These are phyloP conservation scores for Pleurostoma richardsiae DNA, from an alignment of 2,329 filamentous ascomycete genomes.

Conservation along the genomic window DNA sequence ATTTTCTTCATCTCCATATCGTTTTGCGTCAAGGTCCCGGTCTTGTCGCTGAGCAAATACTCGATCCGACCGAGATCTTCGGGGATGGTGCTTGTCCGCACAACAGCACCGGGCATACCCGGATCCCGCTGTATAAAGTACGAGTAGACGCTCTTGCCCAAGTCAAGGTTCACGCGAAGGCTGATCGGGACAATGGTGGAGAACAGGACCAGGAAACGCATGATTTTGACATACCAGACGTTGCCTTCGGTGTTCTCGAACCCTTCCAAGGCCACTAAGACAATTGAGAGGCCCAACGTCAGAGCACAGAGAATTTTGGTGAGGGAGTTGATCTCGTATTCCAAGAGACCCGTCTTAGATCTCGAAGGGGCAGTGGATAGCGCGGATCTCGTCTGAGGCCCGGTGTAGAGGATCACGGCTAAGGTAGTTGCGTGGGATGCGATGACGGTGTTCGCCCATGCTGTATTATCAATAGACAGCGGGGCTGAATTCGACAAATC, in stretches of 20 bases:
- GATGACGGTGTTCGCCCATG: constrained; percentile 97
- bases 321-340: constrained; percentile 94
- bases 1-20: constrained; percentile 99
- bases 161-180: constrained; percentile 89
- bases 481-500: constrained; percentile 55
- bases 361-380: constrained; percentile 87
- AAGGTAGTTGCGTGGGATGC: constrained; percentile 87
- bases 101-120: constrained; percentile 86
- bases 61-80: constrained; percentile 95
- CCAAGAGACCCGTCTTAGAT: constrained; percentile 88
- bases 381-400: constrained; percentile 87
- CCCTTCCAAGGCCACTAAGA: constrained; percentile 82
- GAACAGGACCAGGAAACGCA: constrained; percentile 96
- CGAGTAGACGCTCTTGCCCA: constrained; percentile 95
- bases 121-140: constrained; percentile 90
- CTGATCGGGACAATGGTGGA: constrained; percentile 99
- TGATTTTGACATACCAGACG: constrained; percentile 92
- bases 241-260: constrained; percentile 64
- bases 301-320: constrained; percentile 93
- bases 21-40: constrained; percentile 95
- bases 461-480: constrained; percentile 92
- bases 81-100: constrained; percentile 94
- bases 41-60: constrained; percentile 95
- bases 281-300: constrained; percentile 78
- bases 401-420: constrained; percentile 90